A percentile compares a stretch with the other conserved stretches of the same genome.
Evolutionary conservation across 2,329 filamentous ascomycete genomes (phyloP).

Genomic region (Orbilia javanica): DNA sequence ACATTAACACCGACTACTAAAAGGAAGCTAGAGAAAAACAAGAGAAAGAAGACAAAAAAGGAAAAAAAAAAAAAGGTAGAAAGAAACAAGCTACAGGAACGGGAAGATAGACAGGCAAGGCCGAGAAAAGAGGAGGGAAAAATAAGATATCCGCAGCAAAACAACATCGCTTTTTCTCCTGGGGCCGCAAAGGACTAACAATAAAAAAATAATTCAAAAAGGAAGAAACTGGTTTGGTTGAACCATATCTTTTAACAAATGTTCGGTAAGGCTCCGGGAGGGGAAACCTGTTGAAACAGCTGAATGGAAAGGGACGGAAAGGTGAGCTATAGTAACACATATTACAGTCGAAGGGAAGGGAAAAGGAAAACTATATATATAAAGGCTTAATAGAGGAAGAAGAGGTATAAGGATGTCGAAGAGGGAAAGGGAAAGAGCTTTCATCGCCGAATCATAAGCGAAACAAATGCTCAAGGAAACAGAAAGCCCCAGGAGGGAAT

Average conservation of each 20-base stretch:
- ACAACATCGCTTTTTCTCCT: slow-evolving; percentile 62
- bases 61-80: slow-evolving; percentile 24
- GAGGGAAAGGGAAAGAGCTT: slow-evolving; percentile 30
- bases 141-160: slow-evolving; percentile 55
- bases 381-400: slow-evolving; percentile 19
- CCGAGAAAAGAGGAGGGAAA: background rate
- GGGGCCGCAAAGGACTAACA: slow-evolving; percentile 50
- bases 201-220: slow-evolving; percentile 56
- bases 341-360: slow-evolving; percentile 63
- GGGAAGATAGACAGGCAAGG: slow-evolving; percentile 14
- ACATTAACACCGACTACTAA: slow-evolving; percentile 59
- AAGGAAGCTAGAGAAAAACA: slow-evolving; percentile 46
- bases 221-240: slow-evolving; percentile 61
- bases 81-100: slow-evolving; percentile 56
- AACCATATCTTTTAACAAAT: slow-evolving; percentile 14
- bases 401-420: slow-evolving; percentile 50
- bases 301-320: slow-evolving; percentile 61
- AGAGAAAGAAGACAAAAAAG: slow-evolving; percentile 29
- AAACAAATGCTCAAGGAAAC: slow-evolving; percentile 31
- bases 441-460: slow-evolving; percentile 54
- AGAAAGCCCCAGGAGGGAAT: slow-evolving; percentile 52
- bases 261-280: slow-evolving; percentile 63
- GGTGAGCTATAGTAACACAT: slow-evolving; percentile 64
- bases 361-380: slow-evolving; percentile 51
- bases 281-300: slow-evolving; percentile 1